phyloP scores from a whole-genome alignment of 352 stramenopile species.

The Plasmopara halstedii region DNA sequence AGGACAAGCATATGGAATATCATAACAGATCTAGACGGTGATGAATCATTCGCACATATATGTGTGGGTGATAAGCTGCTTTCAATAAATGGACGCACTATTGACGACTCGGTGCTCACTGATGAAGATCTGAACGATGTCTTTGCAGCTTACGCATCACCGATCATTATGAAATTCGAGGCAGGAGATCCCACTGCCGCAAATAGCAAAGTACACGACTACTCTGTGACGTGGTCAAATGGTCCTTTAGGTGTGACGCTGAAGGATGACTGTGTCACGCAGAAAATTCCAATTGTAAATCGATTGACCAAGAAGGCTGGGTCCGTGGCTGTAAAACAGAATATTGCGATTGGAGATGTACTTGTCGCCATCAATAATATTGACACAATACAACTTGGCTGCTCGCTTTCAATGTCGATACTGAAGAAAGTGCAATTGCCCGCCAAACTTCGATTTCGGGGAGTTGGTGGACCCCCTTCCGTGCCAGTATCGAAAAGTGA shows the following conservation, averaged over 20 bases:
- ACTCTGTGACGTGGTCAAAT: slow-evolving; percentile 85
- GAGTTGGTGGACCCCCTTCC: slow-evolving; percentile 52
- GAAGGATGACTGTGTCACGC: slow-evolving; percentile 77
- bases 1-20: slow-evolving; percentile 50
- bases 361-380: slow-evolving; percentile 87
- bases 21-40: slow-evolving; percentile 60
- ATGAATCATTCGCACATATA: slow-evolving; percentile 79
- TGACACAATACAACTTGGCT: slow-evolving; percentile 81
- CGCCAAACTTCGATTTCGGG: slow-evolving; percentile 76
- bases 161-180: slow-evolving; percentile 81
- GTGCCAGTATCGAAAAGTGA: slow-evolving; percentile 15
- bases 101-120: slow-evolving; percentile 49
- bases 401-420: slow-evolving; percentile 84
- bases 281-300: slow-evolving; percentile 85
- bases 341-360: slow-evolving; percentile 82
- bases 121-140: slow-evolving; percentile 69
- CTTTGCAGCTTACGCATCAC: slow-evolving; percentile 61
- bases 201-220: slow-evolving; percentile 72
- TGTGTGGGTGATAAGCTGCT: slow-evolving; percentile 55
- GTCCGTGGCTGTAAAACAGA: slow-evolving; percentile 83
- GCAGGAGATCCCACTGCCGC: slow-evolving; percentile 32
- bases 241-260: slow-evolving; percentile 75
- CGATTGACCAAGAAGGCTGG: slow-evolving; percentile 80
- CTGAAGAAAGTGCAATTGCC: slow-evolving; percentile 84
- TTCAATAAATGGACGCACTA: slow-evolving; percentile 66